phyloP scores from a whole-genome alignment of 257 asterid genomes.

The Petrea volubilis region DNA sequence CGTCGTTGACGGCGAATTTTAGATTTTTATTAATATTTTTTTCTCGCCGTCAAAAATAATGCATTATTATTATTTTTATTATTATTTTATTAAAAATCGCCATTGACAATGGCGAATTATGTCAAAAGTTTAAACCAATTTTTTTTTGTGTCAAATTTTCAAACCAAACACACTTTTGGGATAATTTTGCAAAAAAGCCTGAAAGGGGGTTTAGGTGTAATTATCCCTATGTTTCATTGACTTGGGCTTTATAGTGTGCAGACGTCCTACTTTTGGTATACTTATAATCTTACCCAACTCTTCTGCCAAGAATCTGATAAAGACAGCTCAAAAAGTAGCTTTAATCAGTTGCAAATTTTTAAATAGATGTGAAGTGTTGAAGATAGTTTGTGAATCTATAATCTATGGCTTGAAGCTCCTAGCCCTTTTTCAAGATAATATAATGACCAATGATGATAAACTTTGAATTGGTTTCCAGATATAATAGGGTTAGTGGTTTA shows the following conservation, averaged over 20 bases:
- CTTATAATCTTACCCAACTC: conserved; percentile 13
- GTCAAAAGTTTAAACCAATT: too few species aligned
- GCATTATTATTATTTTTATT: too few species aligned
- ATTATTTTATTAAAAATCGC: too few species aligned
- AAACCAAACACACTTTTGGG: too few species aligned
- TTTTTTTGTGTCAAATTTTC: too few species aligned
- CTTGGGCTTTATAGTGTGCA: background rate
- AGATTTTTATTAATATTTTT: too few species aligned
- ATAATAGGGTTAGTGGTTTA: background rate
- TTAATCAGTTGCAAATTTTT: background rate
- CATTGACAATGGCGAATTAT: too few species aligned
- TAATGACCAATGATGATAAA: background rate
- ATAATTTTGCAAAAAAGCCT: too few species aligned
- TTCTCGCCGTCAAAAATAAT: too few species aligned
- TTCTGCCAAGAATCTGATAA: background rate
- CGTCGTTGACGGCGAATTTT: too few species aligned
- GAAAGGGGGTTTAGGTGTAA: too few species aligned
- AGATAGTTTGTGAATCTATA: background rate
- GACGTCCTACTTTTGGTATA: background rate
- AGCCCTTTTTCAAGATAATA: background rate
- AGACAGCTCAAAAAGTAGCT: background rate
- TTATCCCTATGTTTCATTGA: background rate
- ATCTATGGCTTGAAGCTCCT: background rate
- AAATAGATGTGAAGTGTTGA: background rate
- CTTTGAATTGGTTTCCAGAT: background rate